Percentiles rank a stretch among this genome's conserved stretches.
These are phyloP conservation scores for Trypanosoma platydactyli DNA, from an alignment of 208 protist species.

Conservation along the genomic window DNA sequence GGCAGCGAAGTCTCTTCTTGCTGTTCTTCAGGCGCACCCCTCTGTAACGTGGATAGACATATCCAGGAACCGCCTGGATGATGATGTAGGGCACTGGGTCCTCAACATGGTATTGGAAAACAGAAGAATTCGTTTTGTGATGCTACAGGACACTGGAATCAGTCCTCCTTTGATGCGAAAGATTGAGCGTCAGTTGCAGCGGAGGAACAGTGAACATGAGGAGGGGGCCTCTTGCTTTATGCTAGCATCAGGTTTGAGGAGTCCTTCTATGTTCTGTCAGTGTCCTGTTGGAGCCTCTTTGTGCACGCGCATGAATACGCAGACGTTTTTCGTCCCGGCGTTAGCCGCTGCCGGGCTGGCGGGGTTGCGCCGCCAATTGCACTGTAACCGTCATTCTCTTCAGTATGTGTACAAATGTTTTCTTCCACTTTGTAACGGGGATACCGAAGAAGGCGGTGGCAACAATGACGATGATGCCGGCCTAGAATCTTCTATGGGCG, in stretches of 20 bases:
- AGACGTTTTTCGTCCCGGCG: constrained; percentile 25
- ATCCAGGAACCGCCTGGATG: constrained; percentile 36
- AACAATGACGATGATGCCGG: constrained; percentile 8
- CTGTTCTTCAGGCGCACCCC: constrained; percentile 18
- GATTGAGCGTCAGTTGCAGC: constrained; percentile 13
- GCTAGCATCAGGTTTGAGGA: neutral
- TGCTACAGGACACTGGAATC: constrained; percentile 28
- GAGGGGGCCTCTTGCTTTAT: neutral
- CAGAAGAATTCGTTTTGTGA: constrained; percentile 28
- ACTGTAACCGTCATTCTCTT: constrained; percentile 31
- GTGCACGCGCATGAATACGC: no score
- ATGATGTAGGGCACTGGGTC: constrained; percentile 34
- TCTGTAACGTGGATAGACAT: constrained; percentile 39
- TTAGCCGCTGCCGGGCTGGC: constrained; percentile 36
- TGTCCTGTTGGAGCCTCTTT: no score
- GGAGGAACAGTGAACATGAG: neutral
- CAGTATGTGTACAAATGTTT: constrained; percentile 54
- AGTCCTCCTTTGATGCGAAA: constrained; percentile 24
- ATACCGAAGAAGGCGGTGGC: neutral
- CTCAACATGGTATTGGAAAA: constrained; percentile 27
- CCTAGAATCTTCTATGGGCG: constrained; percentile 24
- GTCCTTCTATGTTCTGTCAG: no score
- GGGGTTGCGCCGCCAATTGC: constrained; percentile 38
- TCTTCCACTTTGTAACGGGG: constrained; percentile 15
- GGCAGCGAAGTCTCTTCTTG: constrained; percentile 31